Evolutionary conservation across 768 basidiomycete genomes (phyloP), one percentile per base, ranked within the genome.

Genomic region (Psilocybe cyanescens): DNA sequence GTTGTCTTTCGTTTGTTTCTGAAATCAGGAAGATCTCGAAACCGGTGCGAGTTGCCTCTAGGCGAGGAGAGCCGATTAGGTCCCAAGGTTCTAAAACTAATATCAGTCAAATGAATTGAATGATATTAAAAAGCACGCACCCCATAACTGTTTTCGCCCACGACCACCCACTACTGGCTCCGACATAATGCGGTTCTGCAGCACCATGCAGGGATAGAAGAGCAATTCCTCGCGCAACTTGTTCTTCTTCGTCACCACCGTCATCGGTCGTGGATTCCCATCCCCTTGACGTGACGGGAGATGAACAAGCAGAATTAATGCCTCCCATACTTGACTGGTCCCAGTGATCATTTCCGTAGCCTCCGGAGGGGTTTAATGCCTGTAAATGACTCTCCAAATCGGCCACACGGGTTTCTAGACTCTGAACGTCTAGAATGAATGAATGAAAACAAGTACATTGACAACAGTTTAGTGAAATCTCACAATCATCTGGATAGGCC

Each of bases 121-220:
- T 12, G 29, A 37, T 8, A 17, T 14, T 4, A 14, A 16, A 57
- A 12, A 48, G 17, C 16, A 48, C 55, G 14, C 19, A 55, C 50
- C 58, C 58, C 17, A 59, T 8, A 14, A 59, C 39, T 28, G 58
- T 59, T 30, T 59, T 59, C 17, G 58, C 58, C 58, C 58, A 59
- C 11, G 58, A 59, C 58, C 58, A 59, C 5, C 58, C 58, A 35
- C 58, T 59, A 39, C 58, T 59, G n/a, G 58, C 58, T 11, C 58
- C 58, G 14, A 59, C 33, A 28, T 59, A 59, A 46, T 59, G 58
- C 12, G 58, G 58, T 29, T 59, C 58, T 24, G 58, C 58, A 2
- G 58, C 58, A 17, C 58, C 49, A 29, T 59, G 44, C 8, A 59
- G 50, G 6, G 58, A 59, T 6, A 59, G 50, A 39, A 59, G 50